Percentiles rank a stretch among this genome's conserved stretches.
These are phyloP conservation scores for Cnidoscolus chayamansa DNA, from an alignment of 441 rosid species.

Conservation along the genomic window DNA sequence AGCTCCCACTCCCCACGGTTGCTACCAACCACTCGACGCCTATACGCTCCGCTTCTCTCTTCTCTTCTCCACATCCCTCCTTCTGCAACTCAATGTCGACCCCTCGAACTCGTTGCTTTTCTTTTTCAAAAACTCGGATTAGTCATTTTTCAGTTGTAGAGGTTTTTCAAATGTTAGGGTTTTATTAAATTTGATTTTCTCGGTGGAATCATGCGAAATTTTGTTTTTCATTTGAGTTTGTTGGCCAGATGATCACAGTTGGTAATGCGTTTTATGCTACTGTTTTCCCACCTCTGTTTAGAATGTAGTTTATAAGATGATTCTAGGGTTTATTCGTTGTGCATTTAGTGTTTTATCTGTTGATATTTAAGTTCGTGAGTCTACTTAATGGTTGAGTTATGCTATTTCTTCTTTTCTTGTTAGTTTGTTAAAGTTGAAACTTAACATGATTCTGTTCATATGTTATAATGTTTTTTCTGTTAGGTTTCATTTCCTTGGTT, in stretches of 20 bases:
- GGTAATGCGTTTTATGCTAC: background rate
- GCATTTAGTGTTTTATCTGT: too few relatives aligned
- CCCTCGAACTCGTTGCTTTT: background rate
- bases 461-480: background rate
- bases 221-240: background rate
- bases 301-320: too few relatives aligned
- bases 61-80: background rate
- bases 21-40: background rate
- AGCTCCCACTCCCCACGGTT: background rate
- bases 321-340: too few relatives aligned
- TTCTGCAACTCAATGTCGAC: background rate
- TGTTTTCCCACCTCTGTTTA: background rate
- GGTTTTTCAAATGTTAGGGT: constrained; percentile 4
- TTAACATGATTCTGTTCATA: background rate
- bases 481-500: background rate
- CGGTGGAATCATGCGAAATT: background rate
- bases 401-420: background rate
- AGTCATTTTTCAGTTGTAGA: background rate
- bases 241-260: background rate
- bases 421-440: background rate
- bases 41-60: background rate
- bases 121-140: background rate
- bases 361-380: too few relatives aligned
- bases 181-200: background rate
- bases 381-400: too few relatives aligned